These are phyloP conservation scores for Pleurotus citrinopileatus DNA, from an alignment of 768 basidiomycete genomes.

Conservation along the genomic window DNA sequence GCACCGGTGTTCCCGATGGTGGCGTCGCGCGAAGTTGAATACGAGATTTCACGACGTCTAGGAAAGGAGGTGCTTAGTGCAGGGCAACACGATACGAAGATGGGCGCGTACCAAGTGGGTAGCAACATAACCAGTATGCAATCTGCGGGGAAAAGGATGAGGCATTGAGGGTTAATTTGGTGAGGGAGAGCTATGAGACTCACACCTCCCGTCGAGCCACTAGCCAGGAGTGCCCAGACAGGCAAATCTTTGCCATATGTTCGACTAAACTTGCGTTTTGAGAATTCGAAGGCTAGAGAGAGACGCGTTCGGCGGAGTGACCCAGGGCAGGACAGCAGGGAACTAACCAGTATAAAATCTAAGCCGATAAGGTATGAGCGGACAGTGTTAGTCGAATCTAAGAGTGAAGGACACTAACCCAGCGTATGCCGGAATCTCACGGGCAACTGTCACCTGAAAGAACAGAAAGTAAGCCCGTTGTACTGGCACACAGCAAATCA, in stretches of 20 bases:
- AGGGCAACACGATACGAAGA: neutral
- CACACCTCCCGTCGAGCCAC: conserved; percentile 83
- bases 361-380: conserved; percentile 3
- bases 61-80: neutral
- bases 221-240: conserved; percentile 81
- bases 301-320: conserved; percentile 1
- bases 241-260: conserved; percentile 68
- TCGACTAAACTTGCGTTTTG: conserved; percentile 72
- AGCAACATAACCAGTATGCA: conserved; percentile 92
- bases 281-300: conserved; percentile 79
- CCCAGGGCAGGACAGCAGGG: too few relatives aligned
- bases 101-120: conserved; percentile 63
- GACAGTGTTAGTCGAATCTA: neutral
- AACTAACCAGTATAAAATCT: conserved; percentile 68
- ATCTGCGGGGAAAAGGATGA: conserved; percentile 38
- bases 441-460: conserved; percentile 75
- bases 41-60: conserved; percentile 90
- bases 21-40: conserved; percentile 78
- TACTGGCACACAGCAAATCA: conserved; percentile 14
- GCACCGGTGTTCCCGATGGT: conserved; percentile 68
- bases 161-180: neutral
- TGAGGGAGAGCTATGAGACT: conserved; percentile 23
- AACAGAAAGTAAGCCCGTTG: neutral
- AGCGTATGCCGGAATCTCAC: conserved; percentile 97
- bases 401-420: conserved; percentile 48